phyloP scores from a whole-genome alignment of 2,329 filamentous ascomycete genomes.

The Cytospora piceicola region DNA sequence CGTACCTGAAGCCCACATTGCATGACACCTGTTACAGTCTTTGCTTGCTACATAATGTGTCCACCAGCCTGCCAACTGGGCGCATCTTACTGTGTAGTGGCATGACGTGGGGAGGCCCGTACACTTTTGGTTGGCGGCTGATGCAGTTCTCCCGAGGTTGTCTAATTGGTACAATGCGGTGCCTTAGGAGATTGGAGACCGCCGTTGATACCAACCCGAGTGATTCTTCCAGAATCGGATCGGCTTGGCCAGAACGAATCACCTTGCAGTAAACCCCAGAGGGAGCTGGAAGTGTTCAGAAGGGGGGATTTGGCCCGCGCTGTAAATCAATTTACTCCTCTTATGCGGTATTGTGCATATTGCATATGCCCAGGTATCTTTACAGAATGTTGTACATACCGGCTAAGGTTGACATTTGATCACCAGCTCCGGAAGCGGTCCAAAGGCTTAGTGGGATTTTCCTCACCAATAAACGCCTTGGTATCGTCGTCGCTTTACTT shows the following conservation, averaged over 20 bases:
- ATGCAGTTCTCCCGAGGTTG: background rate
- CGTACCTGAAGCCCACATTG: background rate
- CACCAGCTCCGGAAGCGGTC: background rate
- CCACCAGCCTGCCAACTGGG: background rate
- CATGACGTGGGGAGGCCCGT: conserved; percentile 2
- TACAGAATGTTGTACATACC: conserved; percentile 26
- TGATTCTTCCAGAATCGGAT: background rate
- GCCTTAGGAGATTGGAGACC: background rate
- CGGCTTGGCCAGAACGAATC: background rate
- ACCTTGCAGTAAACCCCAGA: background rate
- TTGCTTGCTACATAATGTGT: background rate
- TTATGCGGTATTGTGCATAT: background rate
- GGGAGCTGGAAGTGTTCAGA: background rate
- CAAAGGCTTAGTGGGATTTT: background rate
- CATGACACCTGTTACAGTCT: background rate
- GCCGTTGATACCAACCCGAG: background rate
- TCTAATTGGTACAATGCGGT: background rate
- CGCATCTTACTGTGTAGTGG: background rate
- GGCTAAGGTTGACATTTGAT: background rate
- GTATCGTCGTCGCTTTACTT: conserved; percentile 4
- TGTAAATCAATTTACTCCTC: background rate
- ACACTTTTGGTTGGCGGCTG: conserved; percentile 3
- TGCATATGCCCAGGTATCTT: conserved; percentile 5
- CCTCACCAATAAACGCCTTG: too few species aligned
- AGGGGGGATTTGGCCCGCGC: conserved; percentile 12